Percentiles rank a stretch among this genome's conserved stretches.
These are phyloP conservation scores for Termitomyces sp. DNA, from an alignment of 768 basidiomycete genomes.

Conservation along the genomic window DNA sequence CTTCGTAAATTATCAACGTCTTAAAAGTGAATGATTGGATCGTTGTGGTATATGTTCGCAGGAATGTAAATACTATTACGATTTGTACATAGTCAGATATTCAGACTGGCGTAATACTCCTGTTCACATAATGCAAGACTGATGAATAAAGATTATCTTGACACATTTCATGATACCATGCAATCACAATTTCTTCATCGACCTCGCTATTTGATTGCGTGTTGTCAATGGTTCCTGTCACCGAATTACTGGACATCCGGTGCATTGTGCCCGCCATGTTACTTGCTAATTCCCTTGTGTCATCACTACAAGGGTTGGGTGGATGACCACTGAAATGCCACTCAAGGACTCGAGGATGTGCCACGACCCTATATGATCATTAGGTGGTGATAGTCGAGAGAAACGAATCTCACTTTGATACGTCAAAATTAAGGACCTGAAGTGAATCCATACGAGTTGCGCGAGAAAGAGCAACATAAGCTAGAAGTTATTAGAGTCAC, in stretches of 20 bases:
- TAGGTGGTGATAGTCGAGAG: neutral
- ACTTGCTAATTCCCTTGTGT: neutral
- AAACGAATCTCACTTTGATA: conserved; percentile 40
- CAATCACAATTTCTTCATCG: neutral
- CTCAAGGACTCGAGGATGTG: conserved; percentile 55
- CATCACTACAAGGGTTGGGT: neutral
- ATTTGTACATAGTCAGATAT: too few species aligned
- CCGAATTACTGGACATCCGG: neutral
- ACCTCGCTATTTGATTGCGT: neutral
- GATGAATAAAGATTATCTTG: too few species aligned
- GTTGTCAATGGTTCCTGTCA: too few species aligned
- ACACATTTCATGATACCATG: neutral
- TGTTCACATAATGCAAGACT: too few species aligned
- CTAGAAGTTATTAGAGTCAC: conserved; percentile 22
- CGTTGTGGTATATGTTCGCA: too few species aligned
- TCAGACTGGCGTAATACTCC: too few species aligned
- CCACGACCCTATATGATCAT: conserved; percentile 43
- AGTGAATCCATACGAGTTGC: conserved; percentile 62
- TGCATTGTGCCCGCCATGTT: too few species aligned
- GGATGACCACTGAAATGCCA: conserved; percentile 34
- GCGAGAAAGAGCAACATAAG: conserved; percentile 70
- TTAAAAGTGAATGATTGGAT: too few species aligned
- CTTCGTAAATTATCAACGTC: too few species aligned
- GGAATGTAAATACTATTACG: too few species aligned
- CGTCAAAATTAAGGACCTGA: conserved; percentile 60